These are phyloP conservation scores for Mycena latifolia DNA, from an alignment of 768 basidiomycete genomes.

Conservation along the genomic window DNA sequence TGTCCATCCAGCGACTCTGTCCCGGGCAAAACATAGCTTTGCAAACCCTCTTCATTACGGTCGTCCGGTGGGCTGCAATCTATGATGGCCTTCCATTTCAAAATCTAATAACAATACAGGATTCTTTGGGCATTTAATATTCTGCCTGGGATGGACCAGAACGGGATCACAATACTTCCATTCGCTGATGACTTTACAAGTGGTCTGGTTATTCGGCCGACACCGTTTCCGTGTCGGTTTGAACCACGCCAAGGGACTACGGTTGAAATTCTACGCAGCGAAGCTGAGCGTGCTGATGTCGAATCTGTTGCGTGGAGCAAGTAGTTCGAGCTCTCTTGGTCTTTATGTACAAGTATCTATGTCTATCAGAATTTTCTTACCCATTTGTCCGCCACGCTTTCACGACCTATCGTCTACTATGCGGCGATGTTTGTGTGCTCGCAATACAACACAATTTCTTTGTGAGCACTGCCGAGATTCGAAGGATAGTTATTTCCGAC, in stretches of 20 bases:
- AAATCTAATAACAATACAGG: background rate
- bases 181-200: slow-evolving; percentile 15
- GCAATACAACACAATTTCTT: no score
- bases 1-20: slow-evolving; percentile 11
- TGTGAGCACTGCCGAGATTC: no score
- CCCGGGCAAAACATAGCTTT: slow-evolving; percentile 12
- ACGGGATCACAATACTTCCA: background rate
- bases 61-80: slow-evolving; percentile 3
- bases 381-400: no score
- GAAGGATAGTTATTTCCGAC: no score
- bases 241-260: slow-evolving; percentile 2
- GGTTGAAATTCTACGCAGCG: background rate
- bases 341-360: no score
- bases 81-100: no score
- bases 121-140: slow-evolving; percentile 24
- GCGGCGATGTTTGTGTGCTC: no score
- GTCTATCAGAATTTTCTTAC: no score
- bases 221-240: slow-evolving; percentile 22
- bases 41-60: slow-evolving; percentile 11
- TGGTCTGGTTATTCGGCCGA: background rate
- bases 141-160: background rate
- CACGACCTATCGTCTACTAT: no score
- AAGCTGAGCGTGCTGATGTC: slow-evolving; percentile 19
- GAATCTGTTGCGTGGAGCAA: background rate
- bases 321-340: background rate